phyloP scores from a whole-genome alignment of 768 basidiomycete genomes.

The Termitomyces sp. region DNA sequence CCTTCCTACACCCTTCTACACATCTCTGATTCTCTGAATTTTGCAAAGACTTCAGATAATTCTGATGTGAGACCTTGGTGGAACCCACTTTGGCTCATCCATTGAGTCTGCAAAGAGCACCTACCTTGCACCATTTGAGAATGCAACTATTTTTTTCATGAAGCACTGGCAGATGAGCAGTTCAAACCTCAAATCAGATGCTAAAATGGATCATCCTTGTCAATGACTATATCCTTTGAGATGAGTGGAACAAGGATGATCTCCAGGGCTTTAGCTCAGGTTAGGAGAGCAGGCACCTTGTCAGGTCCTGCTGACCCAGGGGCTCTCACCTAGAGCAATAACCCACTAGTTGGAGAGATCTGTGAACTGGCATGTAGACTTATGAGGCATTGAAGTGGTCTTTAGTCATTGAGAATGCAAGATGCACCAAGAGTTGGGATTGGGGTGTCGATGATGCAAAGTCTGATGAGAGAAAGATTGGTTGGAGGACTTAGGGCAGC shows the following conservation, averaged over 20 bases:
- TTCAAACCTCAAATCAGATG: not conserved
- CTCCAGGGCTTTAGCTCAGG: conserved; percentile 16
- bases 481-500: too few relatives aligned
- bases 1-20: conserved; percentile 6
- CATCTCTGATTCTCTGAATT: not conserved
- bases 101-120: not conserved
- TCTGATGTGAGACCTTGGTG: not conserved
- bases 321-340: too few relatives aligned
- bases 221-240: conserved; percentile 17
- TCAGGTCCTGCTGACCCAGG: too few relatives aligned
- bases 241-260: conserved; percentile 20
- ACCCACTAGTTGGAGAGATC: too few relatives aligned
- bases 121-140: conserved; percentile 17
- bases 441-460: too few relatives aligned
- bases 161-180: conserved; percentile 21
- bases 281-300: conserved; percentile 14
- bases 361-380: too few relatives aligned
- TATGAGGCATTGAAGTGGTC: too few relatives aligned
- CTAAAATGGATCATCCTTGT: conserved; percentile 22
- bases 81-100: not conserved
- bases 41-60: not conserved
- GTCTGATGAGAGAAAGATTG: too few relatives aligned
- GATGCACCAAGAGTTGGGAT: too few relatives aligned
- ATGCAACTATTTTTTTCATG: conserved; percentile 16
- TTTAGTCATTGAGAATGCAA: too few relatives aligned